Base-by-base conservation (phyloP, 192 early-diverging fungal species). In the Entophlyctis luteolus region DNA sequence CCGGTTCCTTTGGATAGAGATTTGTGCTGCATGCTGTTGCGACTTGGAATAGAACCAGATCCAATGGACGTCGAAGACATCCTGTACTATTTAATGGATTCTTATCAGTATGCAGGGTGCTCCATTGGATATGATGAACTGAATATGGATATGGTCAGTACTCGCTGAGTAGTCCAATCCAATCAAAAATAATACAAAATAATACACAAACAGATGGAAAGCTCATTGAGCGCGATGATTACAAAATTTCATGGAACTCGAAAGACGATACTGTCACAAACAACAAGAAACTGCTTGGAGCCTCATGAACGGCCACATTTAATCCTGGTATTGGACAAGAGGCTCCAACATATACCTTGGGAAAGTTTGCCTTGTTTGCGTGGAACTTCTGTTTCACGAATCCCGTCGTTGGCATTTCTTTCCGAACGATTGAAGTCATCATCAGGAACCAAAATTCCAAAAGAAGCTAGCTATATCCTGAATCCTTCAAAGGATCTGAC, bases 401-500 rank as follows among this genome's bases (percentile, higher is more conserved):
- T 96, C 33, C 91, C 91, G 0, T 94, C 88, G 1, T 65, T 95
- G 8, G 79, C 83, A 18, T 81, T 94, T 49, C 58, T 98, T 87
- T 58, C 78, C 87, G 37, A 84, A 89, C 46, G 33, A 57, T 70
- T 73, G 2, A 5, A 14, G 16, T n/a, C 20, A 25, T 2, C 62
- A 3, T 16, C 22, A 20, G 3, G 72, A 86, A 16, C 65, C 31
- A 71, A 72, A 50, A 42, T 57, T 49, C 67, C 0, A 28, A 70
- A 22, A 33, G 2, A 23, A 3, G 78, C 82, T 1, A 93, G 81
- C 71, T 99, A 94, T 72, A 75, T 98, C 16, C 76, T 99, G 20
- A 99, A 99, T 78, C 97, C 97, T 1, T 86, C 82, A 23, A 88
- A 87, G 18, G 94, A 99, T 68, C 73, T 99, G 59, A 76, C 73